Conservation (phyloP, 2,329 filamentous ascomycete species). For the Cucurbitaria berberidis region DNA sequence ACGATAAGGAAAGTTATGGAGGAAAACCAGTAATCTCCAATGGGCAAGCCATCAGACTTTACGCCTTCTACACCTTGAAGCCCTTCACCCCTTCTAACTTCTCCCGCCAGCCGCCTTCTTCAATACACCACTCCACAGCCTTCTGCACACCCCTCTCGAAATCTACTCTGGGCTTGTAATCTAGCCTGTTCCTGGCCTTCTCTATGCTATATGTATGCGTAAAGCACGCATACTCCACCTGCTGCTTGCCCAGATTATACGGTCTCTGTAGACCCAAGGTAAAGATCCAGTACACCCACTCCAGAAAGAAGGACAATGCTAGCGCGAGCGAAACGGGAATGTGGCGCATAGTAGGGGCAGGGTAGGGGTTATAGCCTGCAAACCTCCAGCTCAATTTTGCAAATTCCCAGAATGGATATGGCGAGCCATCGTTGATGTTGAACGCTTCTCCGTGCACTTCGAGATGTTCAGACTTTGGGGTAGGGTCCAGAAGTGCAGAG, state of each 20-base stretch:
- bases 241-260: conserved; percentile 17
- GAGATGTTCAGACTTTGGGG: conserved; percentile 4
- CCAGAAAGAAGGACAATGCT: conserved; percentile 28
- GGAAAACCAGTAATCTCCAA: background rate
- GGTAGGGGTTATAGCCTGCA: conserved; percentile 26
- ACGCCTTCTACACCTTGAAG: background rate
- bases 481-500: conserved; percentile 28
- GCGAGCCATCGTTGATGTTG: conserved; percentile 44
- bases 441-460: conserved; percentile 45
- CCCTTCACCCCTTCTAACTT: conserved; percentile 8
- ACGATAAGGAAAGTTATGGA: background rate
- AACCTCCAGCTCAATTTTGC: conserved; percentile 26
- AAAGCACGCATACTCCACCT: conserved; percentile 24
- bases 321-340: conserved; percentile 23
- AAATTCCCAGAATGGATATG: conserved; percentile 45
- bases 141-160: conserved; percentile 16
- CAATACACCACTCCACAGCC: conserved; percentile 15
- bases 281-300: conserved; percentile 32
- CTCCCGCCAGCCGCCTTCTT: conserved; percentile 15
- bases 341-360: conserved; percentile 14
- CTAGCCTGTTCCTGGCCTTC: conserved; percentile 23
- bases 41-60: background rate
- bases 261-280: conserved; percentile 23
- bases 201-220: conserved; percentile 28
- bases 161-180: conserved; percentile 14